phyloP scores from a whole-genome alignment of 148 eudicot species.

The Nyssa sinensis region DNA sequence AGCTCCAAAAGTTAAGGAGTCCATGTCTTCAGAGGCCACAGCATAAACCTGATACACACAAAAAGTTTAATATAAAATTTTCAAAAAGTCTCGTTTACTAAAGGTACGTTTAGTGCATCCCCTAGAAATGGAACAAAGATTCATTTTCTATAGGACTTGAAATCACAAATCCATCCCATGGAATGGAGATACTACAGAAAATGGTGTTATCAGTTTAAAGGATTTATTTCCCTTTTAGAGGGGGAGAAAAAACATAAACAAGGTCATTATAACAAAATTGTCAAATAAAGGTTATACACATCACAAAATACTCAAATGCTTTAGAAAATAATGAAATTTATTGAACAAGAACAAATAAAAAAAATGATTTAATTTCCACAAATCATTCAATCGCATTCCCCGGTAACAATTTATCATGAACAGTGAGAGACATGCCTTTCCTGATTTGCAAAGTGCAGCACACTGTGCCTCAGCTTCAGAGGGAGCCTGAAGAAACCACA shows the following conservation, averaged over 20 bases:
- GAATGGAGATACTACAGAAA: not conserved
- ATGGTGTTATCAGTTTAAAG: not conserved
- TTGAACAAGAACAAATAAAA: not conserved
- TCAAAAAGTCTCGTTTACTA: not conserved
- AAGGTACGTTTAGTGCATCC: not conserved
- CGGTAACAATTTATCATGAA: not conserved
- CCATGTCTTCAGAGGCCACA: slow-evolving; percentile 99
- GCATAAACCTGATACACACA: slow-evolving; percentile 69
- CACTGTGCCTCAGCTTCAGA: slow-evolving; percentile 99
- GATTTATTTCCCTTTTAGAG: not conserved
- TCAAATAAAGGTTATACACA: not conserved
- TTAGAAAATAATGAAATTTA: not conserved
- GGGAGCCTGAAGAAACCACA: slow-evolving; percentile 64
- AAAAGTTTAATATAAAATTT: not conserved
- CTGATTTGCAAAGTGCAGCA: slow-evolving; percentile 93
- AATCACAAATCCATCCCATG: not conserved
- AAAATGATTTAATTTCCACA: not conserved
- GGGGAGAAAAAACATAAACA: no score
- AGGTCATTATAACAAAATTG: not conserved
- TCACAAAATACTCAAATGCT: not conserved
- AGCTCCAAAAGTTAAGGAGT: slow-evolving; percentile 96
- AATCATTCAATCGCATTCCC: not conserved
- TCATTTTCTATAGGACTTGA: not conserved
- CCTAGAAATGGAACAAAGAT: no score
- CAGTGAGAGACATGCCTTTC: slow-evolving; percentile 54